These are phyloP conservation scores for Penicillium maclennaniae DNA, from an alignment of 495 filamentous ascomycete genomes.

Conservation along the genomic window DNA sequence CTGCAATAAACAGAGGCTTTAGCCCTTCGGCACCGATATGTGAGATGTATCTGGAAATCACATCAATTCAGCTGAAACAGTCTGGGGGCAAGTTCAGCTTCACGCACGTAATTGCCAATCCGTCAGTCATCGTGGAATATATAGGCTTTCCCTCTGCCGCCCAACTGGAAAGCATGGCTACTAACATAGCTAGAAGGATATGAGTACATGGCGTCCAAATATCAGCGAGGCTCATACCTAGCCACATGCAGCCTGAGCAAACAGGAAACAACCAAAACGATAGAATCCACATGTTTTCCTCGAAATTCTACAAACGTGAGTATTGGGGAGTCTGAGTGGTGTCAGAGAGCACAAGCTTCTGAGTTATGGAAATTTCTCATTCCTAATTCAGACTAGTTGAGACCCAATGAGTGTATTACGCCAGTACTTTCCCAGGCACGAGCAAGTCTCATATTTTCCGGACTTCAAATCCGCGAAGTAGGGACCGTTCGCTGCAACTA, in stretches of 20 bases:
- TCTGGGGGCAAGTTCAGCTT: not conserved
- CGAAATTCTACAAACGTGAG: not conserved
- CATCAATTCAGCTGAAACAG: not conserved
- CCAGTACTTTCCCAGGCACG: not conserved
- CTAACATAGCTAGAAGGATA: constrained; percentile 44
- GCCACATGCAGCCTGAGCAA: not conserved
- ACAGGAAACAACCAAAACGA: not conserved
- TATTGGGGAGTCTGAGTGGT: not conserved
- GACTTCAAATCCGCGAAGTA: not conserved
- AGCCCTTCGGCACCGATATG: constrained; percentile 67
- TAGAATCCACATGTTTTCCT: not conserved
- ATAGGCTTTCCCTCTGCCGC: constrained; percentile 47
- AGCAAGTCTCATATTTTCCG: not conserved
- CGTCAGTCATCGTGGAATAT: constrained; percentile 56
- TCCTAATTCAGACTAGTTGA: not conserved
- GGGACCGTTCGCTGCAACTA: not conserved
- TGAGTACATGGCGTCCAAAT: not conserved
- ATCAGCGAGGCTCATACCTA: not conserved
- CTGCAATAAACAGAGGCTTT: constrained; percentile 77
- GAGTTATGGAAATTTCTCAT: not conserved
- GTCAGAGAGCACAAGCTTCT: not conserved
- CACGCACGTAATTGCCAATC: constrained; percentile 61
- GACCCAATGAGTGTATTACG: not conserved
- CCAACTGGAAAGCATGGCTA: constrained; percentile 64
- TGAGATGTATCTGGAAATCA: constrained; percentile 46